Evolutionary conservation across 2,329 filamentous ascomycete species (phyloP), one percentile per base, ranked within the genome.

Genomic region (Paracoccidioides lutzii): DNA sequence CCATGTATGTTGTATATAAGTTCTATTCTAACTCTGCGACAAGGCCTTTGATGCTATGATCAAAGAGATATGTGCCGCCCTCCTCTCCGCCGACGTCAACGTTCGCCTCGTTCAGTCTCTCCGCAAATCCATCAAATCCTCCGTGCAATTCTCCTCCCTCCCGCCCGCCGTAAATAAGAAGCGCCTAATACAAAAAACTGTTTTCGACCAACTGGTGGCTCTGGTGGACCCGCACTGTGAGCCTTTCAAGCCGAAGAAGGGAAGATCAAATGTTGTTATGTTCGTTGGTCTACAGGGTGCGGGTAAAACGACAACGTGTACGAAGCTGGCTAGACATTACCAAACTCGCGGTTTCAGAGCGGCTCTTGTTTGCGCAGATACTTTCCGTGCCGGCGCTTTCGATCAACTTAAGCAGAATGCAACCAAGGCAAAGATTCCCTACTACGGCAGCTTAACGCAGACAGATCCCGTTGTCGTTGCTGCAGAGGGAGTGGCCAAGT

Each of bases 331-430:
- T 15, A 78, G 90, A 57, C 91, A 95, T 78, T 98, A 98, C 73
- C 88, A 95, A 71, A 89, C 88, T 8, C 79, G 93, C 59, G 93
- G 93, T 0, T 95, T 97, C 79, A 89, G 88, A 71, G 82, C 90
- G 6, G 95, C 91, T 62, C 76, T 98, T 55, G 93, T 98, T 38
- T 98, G 93, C 75, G 93, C 93, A 52, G 93, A 98, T 73, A 98
- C 93, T 32, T 98, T 98, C 78, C 88, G 93, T 75, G 93, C 93
- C 38, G 93, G 93, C 77, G 93, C 93, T 44, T 98, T 98, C 64
- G 93, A 98, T 69, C 93, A 98, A 75, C 73, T 98, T 70, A 97
- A 97, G 76, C 93, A 98, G 75, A 98, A 98, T 70, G 93, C 93
- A 1, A 97, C 90, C 38, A 98, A 97, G 72, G 93, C 93, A 52